Conservation (phyloP, 2,329 filamentous ascomycete species). For the Aspergillus sergii region DNA sequence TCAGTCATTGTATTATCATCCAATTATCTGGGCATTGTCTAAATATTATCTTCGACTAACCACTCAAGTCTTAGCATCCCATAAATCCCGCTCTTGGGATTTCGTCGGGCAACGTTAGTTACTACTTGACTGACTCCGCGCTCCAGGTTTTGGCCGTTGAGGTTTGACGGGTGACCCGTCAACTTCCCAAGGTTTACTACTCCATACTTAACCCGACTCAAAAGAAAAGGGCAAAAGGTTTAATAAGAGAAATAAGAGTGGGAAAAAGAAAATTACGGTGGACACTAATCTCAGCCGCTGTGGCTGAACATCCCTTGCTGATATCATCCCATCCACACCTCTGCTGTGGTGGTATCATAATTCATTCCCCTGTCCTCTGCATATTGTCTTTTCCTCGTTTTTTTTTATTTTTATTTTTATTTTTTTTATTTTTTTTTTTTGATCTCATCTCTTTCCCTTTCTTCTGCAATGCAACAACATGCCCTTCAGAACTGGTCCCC, state of each 20-base stretch:
- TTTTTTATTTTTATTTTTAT: neutral
- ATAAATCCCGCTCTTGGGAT: conserved; percentile 3
- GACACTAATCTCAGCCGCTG: conserved; percentile 1
- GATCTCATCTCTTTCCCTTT: neutral
- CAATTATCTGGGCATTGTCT: neutral
- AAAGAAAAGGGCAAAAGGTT: neutral
- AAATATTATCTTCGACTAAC: neutral
- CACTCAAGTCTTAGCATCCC: conserved; percentile 4
- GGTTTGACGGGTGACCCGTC: conserved; percentile 13
- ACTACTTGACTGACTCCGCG: conserved; percentile 4
- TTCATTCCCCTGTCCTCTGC: neutral
- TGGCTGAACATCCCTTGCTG: conserved; percentile 10
- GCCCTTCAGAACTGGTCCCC: neutral
- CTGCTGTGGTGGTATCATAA: neutral
- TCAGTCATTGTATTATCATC: neutral
- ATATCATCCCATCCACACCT: neutral
- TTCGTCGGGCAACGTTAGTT: neutral
- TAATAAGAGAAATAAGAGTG: neutral
- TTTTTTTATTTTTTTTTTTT: neutral
- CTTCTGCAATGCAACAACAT: conserved; percentile 11
- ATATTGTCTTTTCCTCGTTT: neutral
- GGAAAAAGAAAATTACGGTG: neutral
- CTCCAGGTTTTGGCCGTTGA: conserved; percentile 10
- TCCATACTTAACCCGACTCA: neutral
- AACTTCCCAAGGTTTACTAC: conserved; percentile 6